phyloP scores from a whole-genome alignment of 257 asterid genomes.

The Ilex aquifolium region DNA sequence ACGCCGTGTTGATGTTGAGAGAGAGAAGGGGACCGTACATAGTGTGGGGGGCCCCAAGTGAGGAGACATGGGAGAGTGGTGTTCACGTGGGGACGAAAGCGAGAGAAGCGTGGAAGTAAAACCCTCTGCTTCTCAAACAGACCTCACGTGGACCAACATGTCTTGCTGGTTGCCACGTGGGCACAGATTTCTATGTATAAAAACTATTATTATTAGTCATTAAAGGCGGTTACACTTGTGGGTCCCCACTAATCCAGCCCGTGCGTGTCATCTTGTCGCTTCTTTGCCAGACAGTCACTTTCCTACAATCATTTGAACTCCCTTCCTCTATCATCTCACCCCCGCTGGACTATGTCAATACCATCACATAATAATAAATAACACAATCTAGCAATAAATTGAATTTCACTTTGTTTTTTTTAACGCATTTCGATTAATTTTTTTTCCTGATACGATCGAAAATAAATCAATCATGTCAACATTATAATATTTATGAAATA shows the following conservation, averaged over 20 bases:
- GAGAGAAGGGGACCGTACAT: neutral
- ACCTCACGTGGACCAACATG: conserved; percentile 56
- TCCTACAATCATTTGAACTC: conserved; percentile 58
- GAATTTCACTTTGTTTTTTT: too few relatives aligned
- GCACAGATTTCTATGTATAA: conserved; percentile 25
- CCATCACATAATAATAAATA: too few relatives aligned
- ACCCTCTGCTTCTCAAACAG: conserved; percentile 6
- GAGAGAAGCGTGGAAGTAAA: conserved; percentile 21
- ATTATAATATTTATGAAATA: too few relatives aligned
- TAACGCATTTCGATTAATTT: too few relatives aligned
- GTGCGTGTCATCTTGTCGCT: conserved; percentile 44
- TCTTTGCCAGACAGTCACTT: conserved; percentile 24
- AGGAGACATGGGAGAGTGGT: conserved; percentile 38
- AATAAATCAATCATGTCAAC: too few relatives aligned
- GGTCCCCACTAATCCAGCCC: conserved; percentile 19
- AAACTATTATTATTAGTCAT: neutral
- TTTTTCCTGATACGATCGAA: too few relatives aligned
- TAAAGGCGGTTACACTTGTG: conserved; percentile 5
- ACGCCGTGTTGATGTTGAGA: neutral
- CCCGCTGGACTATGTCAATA: too few relatives aligned
- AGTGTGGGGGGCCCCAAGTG: neutral
- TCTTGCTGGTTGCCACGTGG: conserved; percentile 56
- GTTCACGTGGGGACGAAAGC: conserved; percentile 54
- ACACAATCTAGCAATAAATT: too few relatives aligned
- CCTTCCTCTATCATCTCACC: neutral